phyloP scores from a whole-genome alignment of 1,139 yeast species.

The Scheffersomyces lignicola region DNA sequence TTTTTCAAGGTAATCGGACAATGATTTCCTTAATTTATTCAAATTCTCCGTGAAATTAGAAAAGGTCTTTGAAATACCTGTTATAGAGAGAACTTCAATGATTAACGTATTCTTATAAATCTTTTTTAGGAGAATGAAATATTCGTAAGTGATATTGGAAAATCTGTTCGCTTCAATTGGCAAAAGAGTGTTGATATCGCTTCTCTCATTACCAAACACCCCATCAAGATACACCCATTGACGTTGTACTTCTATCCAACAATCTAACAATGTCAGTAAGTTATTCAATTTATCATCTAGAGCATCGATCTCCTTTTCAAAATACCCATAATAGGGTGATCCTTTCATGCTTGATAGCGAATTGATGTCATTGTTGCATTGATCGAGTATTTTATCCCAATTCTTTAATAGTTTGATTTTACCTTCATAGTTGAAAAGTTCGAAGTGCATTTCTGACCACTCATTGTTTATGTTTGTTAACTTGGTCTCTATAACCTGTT shows the following conservation, averaged over 20 bases:
- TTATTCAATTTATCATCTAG: slow-evolving; percentile 59
- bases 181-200: slow-evolving; percentile 59
- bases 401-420: slow-evolving; percentile 61
- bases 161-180: slow-evolving; percentile 76
- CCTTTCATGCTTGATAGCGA: slow-evolving; percentile 69
- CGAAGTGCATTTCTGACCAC: slow-evolving; percentile 55
- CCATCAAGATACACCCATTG: slow-evolving; percentile 89
- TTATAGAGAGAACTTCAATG: slow-evolving; percentile 56
- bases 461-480: slow-evolving; percentile 43
- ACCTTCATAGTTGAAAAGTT: slow-evolving; percentile 54
- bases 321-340: slow-evolving; percentile 62
- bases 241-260: slow-evolving; percentile 85
- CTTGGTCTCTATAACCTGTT: slow-evolving; percentile 62
- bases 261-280: slow-evolving; percentile 55
- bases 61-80: slow-evolving; percentile 50
- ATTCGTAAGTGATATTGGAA: slow-evolving; percentile 62
- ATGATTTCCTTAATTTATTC: slow-evolving; percentile 59
- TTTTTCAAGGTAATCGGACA: slow-evolving; percentile 76
- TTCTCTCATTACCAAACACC: slow-evolving; percentile 56
- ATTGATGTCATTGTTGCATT: slow-evolving; percentile 60
- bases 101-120: slow-evolving; percentile 53
- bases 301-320: slow-evolving; percentile 57
- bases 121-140: slow-evolving; percentile 50
- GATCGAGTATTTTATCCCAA: slow-evolving; percentile 66
- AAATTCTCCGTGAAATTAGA: slow-evolving; percentile 58